Percentiles rank a stretch among this genome's conserved stretches.
These are phyloP conservation scores for Cyberlindnera japonica DNA, from an alignment of 805 yeast genomes.

Conservation along the genomic window DNA sequence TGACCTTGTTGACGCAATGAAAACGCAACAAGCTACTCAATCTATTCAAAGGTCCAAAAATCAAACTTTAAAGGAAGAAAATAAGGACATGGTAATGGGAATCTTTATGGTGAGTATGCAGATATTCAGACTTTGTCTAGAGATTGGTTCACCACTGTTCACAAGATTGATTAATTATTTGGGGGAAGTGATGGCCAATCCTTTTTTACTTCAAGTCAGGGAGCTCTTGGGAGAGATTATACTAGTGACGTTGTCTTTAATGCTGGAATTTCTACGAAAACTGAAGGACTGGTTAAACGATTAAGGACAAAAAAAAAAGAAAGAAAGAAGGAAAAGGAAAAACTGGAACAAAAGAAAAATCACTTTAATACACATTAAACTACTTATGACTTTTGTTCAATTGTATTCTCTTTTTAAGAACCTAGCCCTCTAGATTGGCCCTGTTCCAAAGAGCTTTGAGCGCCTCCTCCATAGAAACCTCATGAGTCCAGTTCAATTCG, in stretches of 20 bases:
- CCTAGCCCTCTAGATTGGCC: slow-evolving; percentile 37
- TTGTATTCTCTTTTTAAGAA: not conserved
- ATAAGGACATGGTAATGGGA: slow-evolving; percentile 10
- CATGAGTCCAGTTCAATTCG: slow-evolving; percentile 65
- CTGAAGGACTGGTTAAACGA: slow-evolving; percentile 1
- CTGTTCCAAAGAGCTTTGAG: slow-evolving; percentile 76
- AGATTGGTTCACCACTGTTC: slow-evolving; percentile 12
- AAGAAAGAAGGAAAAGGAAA: too few relatives aligned
- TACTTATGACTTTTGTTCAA: too few relatives aligned
- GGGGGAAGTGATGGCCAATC: slow-evolving; percentile 6
- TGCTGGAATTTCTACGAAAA: slow-evolving; percentile 6
- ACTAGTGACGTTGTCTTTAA: slow-evolving; percentile 7
- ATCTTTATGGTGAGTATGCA: slow-evolving; percentile 12
- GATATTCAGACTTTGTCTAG: slow-evolving; percentile 10
- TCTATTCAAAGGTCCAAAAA: too few relatives aligned
- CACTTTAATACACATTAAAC: too few relatives aligned
- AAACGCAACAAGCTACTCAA: too few relatives aligned
- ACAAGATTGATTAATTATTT: not conserved
- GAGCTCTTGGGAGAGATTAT: slow-evolving; percentile 13
- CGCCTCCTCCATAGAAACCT: slow-evolving; percentile 53
- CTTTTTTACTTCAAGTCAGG: slow-evolving; percentile 4
- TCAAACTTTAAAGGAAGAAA: not conserved
- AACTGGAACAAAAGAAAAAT: too few relatives aligned
- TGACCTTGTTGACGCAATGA: slow-evolving; percentile 8
- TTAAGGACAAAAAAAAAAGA: too few relatives aligned